Base-by-base conservation (phyloP, 2,329 filamentous ascomycete genomes). In the Dothistroma pini region DNA sequence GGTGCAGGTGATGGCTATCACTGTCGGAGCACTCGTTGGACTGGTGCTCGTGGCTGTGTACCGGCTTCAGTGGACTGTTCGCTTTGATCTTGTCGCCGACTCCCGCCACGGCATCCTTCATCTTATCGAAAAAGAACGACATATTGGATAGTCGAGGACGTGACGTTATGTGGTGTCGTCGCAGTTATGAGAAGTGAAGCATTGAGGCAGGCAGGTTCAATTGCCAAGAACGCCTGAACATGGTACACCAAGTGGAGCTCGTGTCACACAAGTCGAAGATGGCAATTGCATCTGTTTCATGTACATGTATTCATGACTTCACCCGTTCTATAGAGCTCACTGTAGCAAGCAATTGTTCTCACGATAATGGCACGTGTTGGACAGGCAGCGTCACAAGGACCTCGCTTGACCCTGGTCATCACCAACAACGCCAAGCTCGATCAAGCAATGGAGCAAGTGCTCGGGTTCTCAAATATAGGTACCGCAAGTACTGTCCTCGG, bases 1-100 rank as follows among this genome's bases (percentile, higher is more conserved):
- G 79, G 66, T 85, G 77, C 61, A 81, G 71, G 38, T 81, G 76
- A 58, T 75, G 75, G 56, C 75, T 72, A 61, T 79, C 71, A 47
- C 72, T 72, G 58, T 74, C 69, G 21, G 69, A 71, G 64, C 70
- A 77, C 53, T 70, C 70, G 48, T 70, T 73, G 58, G 71, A 77
- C 66, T 75, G 76, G 65, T 80, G 74, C 29, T 75, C 79, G 69
- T 81, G 80, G 1, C 72, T 79, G 66, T 82, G 78, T n/a, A 75
- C 75, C 72, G 62, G 60, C 60, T 49, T 77, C 76, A 29, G 74
- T 79, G 53, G 78, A 76, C 44, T 84, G 67, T 55, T 78, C 31
- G 81, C 77, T 51, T 82, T 83, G 48, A 84, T 71, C 47, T 83
- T 81, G 29, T 75, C 74, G 50, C 83, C 81, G 55, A 83, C 71